Conservation (phyloP, 1,284 basidiomycete species). For the Apiotrichum sp. region DNA sequence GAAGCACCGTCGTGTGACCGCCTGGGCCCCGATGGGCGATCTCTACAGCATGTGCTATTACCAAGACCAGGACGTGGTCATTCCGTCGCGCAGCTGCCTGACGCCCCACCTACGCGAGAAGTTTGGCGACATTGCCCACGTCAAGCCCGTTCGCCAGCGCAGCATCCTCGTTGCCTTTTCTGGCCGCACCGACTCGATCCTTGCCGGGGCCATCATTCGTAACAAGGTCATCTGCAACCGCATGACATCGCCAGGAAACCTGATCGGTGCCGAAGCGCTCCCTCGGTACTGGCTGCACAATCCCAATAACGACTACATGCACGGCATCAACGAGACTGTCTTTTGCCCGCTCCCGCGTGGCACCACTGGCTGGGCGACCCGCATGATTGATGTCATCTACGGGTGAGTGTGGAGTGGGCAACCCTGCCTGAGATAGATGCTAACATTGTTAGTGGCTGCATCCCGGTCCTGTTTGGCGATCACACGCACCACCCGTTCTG, state of each 20-base stretch:
- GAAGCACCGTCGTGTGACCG: slow-evolving; percentile 13
- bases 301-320: slow-evolving; percentile 25
- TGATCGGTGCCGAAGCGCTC: slow-evolving; percentile 9
- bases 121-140: slow-evolving; percentile 18
- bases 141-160: slow-evolving; percentile 19
- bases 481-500: slow-evolving; percentile 41
- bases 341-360: slow-evolving; percentile 45
- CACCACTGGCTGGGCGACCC: slow-evolving; percentile 37
- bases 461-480: slow-evolving; percentile 45
- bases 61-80: slow-evolving; percentile 33
- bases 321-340: slow-evolving; percentile 37
- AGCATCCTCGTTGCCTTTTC: slow-evolving; percentile 24
- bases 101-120: slow-evolving; percentile 21
- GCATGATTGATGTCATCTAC: slow-evolving; percentile 42
- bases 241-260: not conserved
- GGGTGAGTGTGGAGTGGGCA: slow-evolving; percentile 7
- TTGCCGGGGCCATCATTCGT: slow-evolving; percentile 8
- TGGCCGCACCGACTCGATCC: slow-evolving; percentile 20
- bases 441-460: slow-evolving; percentile 32
- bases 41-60: slow-evolving; percentile 26
- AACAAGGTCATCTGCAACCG: slow-evolving; percentile 24
- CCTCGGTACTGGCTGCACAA: slow-evolving; percentile 3
- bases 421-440: no score
- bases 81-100: slow-evolving; percentile 29
- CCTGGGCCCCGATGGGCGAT: slow-evolving; percentile 33